Evolutionary conservation across 2,329 filamentous ascomycete species (phyloP), one percentile per base, ranked within the genome.

Genomic region (Ceratocystis huliohia): DNA sequence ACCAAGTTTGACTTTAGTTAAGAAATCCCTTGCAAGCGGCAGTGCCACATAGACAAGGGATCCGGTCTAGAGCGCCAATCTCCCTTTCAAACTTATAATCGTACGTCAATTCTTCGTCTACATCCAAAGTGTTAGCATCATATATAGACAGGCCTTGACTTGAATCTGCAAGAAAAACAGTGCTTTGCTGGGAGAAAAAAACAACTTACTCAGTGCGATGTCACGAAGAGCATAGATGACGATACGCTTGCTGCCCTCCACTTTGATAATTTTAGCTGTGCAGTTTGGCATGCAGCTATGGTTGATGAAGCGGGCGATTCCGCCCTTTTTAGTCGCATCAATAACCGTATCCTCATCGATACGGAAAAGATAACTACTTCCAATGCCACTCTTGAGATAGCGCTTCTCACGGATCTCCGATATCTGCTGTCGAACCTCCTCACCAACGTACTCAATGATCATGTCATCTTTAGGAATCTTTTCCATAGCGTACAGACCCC

Each of bases 41-140:
- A 56, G 93, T 96, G 68, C 94, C 94, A 76, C 94, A 99, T 63
- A 99, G 86, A 80, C 94, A 99, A 63, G 94, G 94, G 72, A 99
- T 96, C 70, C 94, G 90, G 76, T 99, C 94, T 69, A 91, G 84
- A 71, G 91, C 95, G 73, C 91, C 91, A 73, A 95, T 90, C 77
- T 99, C 94, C 72, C 94, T 89, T 79, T 99, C 94, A 76, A 99
- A 99, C 77, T 99, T 99, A 83, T 99, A 99, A 80, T 99, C 94
- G 79, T 99, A 99, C 1, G 94, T 99, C 75, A 99, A 86, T 80
- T 99, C 94, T 78, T 99, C 94, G 75, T 96, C 94, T 99, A 73
- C 37, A 61, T 28, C 15, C 5, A 46, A 63, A 74, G 71, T 22
- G 66, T 69, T 68, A 69, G 68, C 45, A 67, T 41, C 15, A 25